Evolutionary conservation across 2,329 filamentous ascomycete genomes (phyloP), one percentile per base, ranked within the genome.

Genomic region (Atkinsonella texensis): DNA sequence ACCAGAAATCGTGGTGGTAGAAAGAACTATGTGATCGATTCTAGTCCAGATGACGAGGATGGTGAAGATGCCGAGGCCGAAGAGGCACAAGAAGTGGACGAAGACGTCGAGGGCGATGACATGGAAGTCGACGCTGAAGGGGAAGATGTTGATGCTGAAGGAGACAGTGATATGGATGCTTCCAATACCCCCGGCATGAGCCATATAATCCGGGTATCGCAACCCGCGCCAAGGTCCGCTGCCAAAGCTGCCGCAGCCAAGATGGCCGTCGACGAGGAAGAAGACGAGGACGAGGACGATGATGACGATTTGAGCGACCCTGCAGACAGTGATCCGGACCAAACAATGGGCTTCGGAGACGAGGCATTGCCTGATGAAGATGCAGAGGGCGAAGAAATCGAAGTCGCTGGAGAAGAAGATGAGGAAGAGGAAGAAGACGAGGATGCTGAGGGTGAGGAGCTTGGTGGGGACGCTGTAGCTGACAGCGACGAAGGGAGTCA

Each of bases 21-120:
- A 65, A 81, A 80, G 66, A 80, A 73, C 57, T 81, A 81, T 51
- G 75, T 80, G 38, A 74, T 82, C 23, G 77, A 80, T 55, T 77
- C 74, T 39, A 74, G 73, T 50, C 70, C 69, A 39, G 71, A 73
- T n/a, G 71, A 72, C 23, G 70, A 71, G 3, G 72, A 63, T 15
- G 67, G 67, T 0, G 64, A 70, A 9, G 69, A 69, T 9, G 66
- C 63, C 11, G 63, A 66, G 28, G 60, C 62, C 13, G 63, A 67
- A 17, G 63, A 67, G 17, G 69, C 68, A 31, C 69, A 69, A 2
- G 70, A 68, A 3, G 71, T 69, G 9, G 70, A 70, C 12, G 69
- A 70, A 15, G 70, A 70, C 3, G 70, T 67, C 18, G 69, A 69
- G 4, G 63, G 63, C 10, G 66, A 65, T 23, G 67, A 67, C 12